Evolutionary conservation across 2,329 filamentous ascomycete genomes (phyloP).

Genomic region (Cordyceps tenuipes): DNA sequence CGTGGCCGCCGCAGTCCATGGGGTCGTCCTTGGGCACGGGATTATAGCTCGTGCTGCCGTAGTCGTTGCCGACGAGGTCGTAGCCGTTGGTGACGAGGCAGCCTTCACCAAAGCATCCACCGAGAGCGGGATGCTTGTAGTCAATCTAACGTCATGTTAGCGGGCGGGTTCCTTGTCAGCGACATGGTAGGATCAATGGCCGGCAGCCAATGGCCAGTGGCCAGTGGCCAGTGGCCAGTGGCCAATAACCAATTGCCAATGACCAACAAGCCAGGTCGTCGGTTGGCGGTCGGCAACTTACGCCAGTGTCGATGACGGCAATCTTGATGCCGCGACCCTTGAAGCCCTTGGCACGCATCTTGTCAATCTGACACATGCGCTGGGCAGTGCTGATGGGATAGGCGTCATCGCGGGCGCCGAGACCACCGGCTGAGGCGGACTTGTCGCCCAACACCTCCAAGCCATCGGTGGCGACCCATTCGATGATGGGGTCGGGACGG

Average conservation of each 20-base stretch:
- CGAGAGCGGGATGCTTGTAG: constrained; percentile 54
- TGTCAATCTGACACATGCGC: constrained; percentile 48
- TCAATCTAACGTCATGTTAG: constrained; percentile 36
- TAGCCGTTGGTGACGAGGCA: constrained; percentile 50
- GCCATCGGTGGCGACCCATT: constrained; percentile 31
- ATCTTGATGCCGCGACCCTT: constrained; percentile 45
- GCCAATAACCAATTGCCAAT: no score
- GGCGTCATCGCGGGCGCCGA: constrained; percentile 13
- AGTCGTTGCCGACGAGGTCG: constrained; percentile 50
- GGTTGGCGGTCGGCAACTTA: constrained; percentile 25
- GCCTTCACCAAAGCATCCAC: constrained; percentile 51
- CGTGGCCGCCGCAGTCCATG: constrained; percentile 50
- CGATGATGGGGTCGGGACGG: constrained; percentile 33
- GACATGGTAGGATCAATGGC: no score
- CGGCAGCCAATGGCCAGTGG: no score
- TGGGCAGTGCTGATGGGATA: constrained; percentile 36
- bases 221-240: no score
- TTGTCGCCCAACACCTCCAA: constrained; percentile 4
- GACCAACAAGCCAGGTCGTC: neutral
- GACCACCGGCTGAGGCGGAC: neutral
- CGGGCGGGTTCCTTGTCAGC: neutral
- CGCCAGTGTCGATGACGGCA: constrained; percentile 46
- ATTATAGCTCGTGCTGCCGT: constrained; percentile 28
- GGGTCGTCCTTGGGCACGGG: constrained; percentile 40
- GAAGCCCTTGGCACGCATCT: constrained; percentile 39